Base-by-base conservation (phyloP, 2,329 filamentous ascomycete genomes). In the Trichoderma breve region DNA sequence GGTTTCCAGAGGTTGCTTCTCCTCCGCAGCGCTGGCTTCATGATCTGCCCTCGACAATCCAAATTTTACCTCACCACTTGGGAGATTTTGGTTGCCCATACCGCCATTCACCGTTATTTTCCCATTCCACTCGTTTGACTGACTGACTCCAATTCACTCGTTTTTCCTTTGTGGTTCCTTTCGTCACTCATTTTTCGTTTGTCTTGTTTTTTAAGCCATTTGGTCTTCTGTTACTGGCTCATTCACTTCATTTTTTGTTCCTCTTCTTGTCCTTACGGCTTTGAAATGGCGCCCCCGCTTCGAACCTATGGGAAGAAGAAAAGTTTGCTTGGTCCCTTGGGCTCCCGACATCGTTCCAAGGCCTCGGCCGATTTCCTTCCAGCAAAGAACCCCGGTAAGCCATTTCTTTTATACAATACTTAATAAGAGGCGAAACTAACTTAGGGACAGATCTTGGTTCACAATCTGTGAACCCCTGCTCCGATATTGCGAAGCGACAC, bases 261-360 rank as follows among this genome's bases (percentile, higher is more conserved):
- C 72, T 62, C 21, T 68, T 71, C 43, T 63, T 68, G 51, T 60
- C 34, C 47, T 32, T 26, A 21, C 61, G 53, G 32, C 53, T 24
- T 64, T 47, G 73, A 70, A 18, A 81, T 81, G 78, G 75, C 76
- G 51, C 73, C 77, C 24, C 61, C 74, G 21, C 74, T 74, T 5
- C 63, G 76, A 21, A 78, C 76, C 3, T 79, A 79, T 61, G 76
- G 79, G n/a, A 80, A 78, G 73, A 81, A 78, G 71, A 76, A 76
- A 72, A 75, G 73, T 62, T 75, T 81, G 32, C 73, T 80, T 61
- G 76, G 73, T 47, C 73, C 77, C 2, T 71, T 79, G 24, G 76
- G 78, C 26, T 77, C 78, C 39, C 77, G 74, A 12, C 74, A 76
- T 34, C 75, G 75, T n/a, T 75, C 75, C 60, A 79, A 74, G 61